Percentiles rank a stretch among this genome's conserved stretches.
Conservation (phyloP, 352 stramenopile genomes). For the Phytophthora vignae region DNA sequence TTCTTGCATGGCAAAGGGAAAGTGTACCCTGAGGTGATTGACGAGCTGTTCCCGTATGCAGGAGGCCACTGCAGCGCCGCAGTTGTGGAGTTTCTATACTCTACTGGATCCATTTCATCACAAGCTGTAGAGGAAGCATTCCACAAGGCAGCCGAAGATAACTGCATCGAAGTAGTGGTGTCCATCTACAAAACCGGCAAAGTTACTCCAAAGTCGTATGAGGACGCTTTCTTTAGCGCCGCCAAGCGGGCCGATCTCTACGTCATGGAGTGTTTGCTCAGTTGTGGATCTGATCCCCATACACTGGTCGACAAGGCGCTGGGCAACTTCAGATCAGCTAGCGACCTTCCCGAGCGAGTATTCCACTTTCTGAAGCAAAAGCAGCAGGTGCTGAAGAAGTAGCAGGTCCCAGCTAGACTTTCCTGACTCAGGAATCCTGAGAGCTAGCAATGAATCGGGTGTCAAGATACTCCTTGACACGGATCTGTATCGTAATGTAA, state of each 20-base stretch:
- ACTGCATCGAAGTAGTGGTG: neutral
- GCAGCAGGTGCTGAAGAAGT: neutral
- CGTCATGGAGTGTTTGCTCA: neutral
- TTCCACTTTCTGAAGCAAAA: neutral
- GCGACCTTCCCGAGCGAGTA: neutral
- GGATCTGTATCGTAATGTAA: too few species aligned
- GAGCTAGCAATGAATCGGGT: too few species aligned
- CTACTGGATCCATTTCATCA: neutral
- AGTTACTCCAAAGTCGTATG: neutral
- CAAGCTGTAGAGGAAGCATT: neutral
- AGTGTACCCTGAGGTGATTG: neutral
- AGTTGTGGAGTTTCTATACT: neutral
- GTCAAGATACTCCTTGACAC: too few species aligned
- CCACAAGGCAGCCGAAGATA: neutral
- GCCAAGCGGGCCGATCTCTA: neutral
- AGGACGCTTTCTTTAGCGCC: neutral
- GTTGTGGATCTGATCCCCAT: neutral
- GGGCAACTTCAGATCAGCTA: neutral
- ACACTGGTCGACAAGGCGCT: neutral
- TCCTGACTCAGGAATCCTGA: neutral
- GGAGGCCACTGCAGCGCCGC: neutral
- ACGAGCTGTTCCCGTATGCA: neutral
- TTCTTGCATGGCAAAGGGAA: neutral
- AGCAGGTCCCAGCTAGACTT: neutral
- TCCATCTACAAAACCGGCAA: neutral